Base-by-base conservation (phyloP, 2,329 filamentous ascomycete species). In the Fusarium sp. region DNA sequence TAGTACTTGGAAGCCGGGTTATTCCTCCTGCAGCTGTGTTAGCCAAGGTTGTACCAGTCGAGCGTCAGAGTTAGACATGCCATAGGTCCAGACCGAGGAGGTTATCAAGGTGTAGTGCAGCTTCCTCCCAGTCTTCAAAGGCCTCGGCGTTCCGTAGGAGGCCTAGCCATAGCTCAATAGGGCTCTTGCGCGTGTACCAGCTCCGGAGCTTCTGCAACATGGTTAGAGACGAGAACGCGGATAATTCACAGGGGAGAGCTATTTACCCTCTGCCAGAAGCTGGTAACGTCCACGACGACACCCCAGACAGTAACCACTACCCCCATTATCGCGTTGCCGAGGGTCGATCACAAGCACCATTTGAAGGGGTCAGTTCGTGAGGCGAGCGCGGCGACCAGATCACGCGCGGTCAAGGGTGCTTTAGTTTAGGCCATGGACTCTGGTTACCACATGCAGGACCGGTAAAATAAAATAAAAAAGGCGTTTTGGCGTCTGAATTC, bases 51-150 rank as follows among this genome's bases (percentile, higher is more conserved):
- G n/a, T 35, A 26, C 28, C 25, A 5, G 29, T 9, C 35, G 13
- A 40, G 25, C 29, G 13, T 11, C 22, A n/a, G 9, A 15, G 7
- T 28, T 64, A 77, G 15, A 22, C 54, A 34, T 79, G 91, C 91
- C 91, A 97, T 60, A 93, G 76, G 76, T 96, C 91, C 67, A 93
- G 86, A 38, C 89, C 89, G n/a, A 93, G 82, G 15, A 91, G 80
- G 70, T 90, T 89, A 75, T 97, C 93, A n/a, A 97, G 83, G 70
- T 91, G 86, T 63, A 91, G 85, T 2, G 93, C 92, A n/a, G 90
- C 88, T 65, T 89, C 88, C 73, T 94, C 89, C 92, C 93, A 97
- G 73, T 95, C 90, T 71, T 95, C 91, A 72, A 90, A 96, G 25
- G 84, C 83, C 64, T 86, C 81, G 15, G 92, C 90, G 56, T 86